These are phyloP conservation scores for Begonia masoniana DNA, from an alignment of 306 rosid genomes.

Conservation along the genomic window DNA sequence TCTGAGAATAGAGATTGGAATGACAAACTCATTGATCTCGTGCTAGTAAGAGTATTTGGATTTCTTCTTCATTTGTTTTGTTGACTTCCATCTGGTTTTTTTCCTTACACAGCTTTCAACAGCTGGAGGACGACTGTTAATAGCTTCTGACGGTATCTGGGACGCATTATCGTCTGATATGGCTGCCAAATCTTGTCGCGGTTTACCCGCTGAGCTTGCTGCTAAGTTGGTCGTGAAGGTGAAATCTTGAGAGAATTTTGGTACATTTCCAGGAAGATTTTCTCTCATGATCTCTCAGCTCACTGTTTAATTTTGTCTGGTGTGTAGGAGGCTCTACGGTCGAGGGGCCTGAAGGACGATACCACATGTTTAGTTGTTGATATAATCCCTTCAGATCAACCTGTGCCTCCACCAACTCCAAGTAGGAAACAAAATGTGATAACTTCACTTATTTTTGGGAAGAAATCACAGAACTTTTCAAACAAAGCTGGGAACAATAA, in stretches of 20 bases:
- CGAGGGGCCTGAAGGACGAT: conserved; percentile 97
- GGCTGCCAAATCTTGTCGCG: conserved; percentile 88
- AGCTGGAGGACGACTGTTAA: conserved; percentile 92
- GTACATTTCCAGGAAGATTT: no score
- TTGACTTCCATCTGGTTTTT: no score
- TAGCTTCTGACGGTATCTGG: conserved; percentile 99
- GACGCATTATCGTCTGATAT: conserved; percentile 79
- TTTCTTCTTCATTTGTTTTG: no score
- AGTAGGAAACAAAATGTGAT: conserved; percentile 54
- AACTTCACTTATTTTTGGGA: conserved; percentile 60
- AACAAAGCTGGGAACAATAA: conserved; percentile 50
- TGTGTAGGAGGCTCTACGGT: conserved; percentile 78
- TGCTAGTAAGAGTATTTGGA: conserved; percentile 3
- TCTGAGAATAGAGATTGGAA: no score
- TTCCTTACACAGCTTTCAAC: conserved; percentile 53
- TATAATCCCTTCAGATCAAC: conserved; percentile 73
- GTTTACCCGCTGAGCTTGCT: conserved; percentile 95
- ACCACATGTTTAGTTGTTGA: conserved; percentile 97
- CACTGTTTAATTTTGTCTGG: no score
- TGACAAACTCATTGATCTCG: neutral
- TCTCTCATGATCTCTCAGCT: no score
- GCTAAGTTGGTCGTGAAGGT: conserved; percentile 99
- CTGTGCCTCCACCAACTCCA: conserved; percentile 57
- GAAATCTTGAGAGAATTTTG: neutral
- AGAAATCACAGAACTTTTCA: conserved; percentile 48